Evolutionary conservation across 1,139 yeast species (phyloP), one percentile per base, ranked within the genome.

Genomic region (Pichia sp.): DNA sequence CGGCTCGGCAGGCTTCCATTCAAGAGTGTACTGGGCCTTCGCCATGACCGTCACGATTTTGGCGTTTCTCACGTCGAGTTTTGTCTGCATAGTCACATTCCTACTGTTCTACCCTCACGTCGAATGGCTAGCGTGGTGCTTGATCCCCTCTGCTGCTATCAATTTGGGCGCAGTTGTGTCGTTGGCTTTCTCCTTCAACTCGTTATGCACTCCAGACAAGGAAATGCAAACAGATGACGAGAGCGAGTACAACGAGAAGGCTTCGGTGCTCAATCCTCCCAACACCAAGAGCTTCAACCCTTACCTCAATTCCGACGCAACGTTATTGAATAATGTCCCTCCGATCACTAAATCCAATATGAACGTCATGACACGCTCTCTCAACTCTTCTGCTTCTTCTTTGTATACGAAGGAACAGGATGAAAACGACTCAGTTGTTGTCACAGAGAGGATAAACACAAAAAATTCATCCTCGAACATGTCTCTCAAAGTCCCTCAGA

Each of bases 111-210:
- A 76, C 60, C 93, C 93, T 4, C 74, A 82, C 61, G 73, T 84
- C 44, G 73, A 77, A 10, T 86, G 90, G 90, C 75, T 82, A 45
- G 79, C 85, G 5, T 86, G 92, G 92, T 70, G 84, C 40, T 72
- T 84, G 56, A 74, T 86, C 41, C 90, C 87, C 1, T 76, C 87
- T 2, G 85, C 88, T 1, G 86, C 77, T 1, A 70, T 83, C 47
- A 74, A 77, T 50, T 67, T 86, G 56, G 23, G 16, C 7, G 23
- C 38, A 10, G 36, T 45, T n/a, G 23, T 45, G 7, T 26, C 16
- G 8, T 30, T 45, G 26, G 16, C 26, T 4, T 45, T 45, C 16
- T 45, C 47, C 8, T 45, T 29, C 36, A 45, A 57, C 47, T 61
- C 54, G 41, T 46, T 61, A 23, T 53, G 63, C 11, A 47, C 46